Evolutionary conservation across 495 filamentous ascomycete species (phyloP).

Genomic region (Hypoxylon crocopeplum): DNA sequence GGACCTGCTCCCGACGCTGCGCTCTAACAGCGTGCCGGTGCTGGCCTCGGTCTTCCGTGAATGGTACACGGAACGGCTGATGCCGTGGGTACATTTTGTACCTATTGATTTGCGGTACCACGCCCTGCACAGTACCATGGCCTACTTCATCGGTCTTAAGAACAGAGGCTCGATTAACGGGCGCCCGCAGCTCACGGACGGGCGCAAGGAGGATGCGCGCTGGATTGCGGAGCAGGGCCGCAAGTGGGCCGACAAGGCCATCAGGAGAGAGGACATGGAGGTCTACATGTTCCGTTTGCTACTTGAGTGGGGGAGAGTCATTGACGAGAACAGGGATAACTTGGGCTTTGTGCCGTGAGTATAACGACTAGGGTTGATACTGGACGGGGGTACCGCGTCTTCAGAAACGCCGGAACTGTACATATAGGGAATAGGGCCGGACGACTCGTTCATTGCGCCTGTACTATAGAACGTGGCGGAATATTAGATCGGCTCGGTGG

Average conservation of each 20-base stretch:
- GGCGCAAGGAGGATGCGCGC: constrained; percentile 47
- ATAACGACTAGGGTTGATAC: no score
- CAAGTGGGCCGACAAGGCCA: constrained; percentile 67
- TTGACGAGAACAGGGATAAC: constrained; percentile 66
- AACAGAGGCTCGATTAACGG: constrained; percentile 52
- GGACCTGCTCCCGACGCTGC: constrained; percentile 66
- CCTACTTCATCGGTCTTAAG: constrained; percentile 63
- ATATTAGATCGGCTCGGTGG: no score
- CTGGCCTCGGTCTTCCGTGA: constrained; percentile 70
- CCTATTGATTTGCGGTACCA: constrained; percentile 74
- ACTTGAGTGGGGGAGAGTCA: constrained; percentile 75
- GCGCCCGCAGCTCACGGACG: constrained; percentile 49
- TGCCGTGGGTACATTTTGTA: constrained; percentile 80
- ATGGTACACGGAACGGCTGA: constrained; percentile 76
- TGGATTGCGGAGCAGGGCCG: constrained; percentile 72
- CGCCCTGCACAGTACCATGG: constrained; percentile 67
- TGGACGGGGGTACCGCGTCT: no score
- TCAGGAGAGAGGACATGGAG: constrained; percentile 83
- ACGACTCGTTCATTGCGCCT: background rate
- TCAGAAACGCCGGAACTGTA: no score
- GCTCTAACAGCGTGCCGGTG: constrained; percentile 69
- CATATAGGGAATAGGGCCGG: no score
- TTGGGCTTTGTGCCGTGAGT: constrained; percentile 55
- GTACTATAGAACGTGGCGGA: background rate
- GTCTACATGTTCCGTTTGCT: constrained; percentile 81